These are phyloP conservation scores for Gossypium longicalyx DNA, from an alignment of 345 rosid genomes.

Conservation along the genomic window DNA sequence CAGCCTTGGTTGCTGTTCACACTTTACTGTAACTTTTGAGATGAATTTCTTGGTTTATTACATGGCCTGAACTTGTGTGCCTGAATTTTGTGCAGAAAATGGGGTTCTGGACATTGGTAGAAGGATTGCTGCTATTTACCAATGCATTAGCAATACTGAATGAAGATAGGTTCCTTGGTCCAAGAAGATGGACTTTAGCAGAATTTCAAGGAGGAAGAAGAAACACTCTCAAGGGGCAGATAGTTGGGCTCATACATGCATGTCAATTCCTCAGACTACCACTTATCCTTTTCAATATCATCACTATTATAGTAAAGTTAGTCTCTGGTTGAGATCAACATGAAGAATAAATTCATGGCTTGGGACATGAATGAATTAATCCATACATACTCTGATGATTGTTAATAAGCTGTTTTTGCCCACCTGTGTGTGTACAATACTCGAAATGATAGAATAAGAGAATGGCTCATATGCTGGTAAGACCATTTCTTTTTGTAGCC, in stretches of 20 bases:
- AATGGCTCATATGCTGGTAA: not conserved
- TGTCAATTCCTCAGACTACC: conserved; percentile 49
- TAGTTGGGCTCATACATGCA: conserved; percentile 46
- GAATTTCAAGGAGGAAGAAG: conserved; percentile 38
- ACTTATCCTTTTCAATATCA: conserved; percentile 36
- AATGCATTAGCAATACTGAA: conserved; percentile 49
- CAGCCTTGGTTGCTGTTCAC: no score
- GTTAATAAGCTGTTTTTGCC: not conserved
- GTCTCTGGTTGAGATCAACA: conserved; percentile 25
- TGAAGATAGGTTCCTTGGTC: conserved; percentile 45
- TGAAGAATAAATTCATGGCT: not conserved
- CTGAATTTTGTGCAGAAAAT: conserved; percentile 20
- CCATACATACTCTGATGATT: no score
- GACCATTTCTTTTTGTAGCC: not conserved
- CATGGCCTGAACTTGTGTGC: no score
- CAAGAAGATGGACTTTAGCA: conserved; percentile 45
- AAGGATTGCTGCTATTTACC: conserved; percentile 40
- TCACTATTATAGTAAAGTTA: conserved; percentile 36
- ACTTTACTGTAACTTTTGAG: no score
- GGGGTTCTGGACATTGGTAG: conserved; percentile 47
- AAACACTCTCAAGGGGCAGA: conserved; percentile 36
- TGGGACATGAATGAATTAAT: not conserved
- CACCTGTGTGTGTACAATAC: not conserved
- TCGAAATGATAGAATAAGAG: not conserved
- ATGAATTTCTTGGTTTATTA: no score